These are phyloP conservation scores for Septoria linicola DNA, from an alignment of 2,329 filamentous ascomycete genomes.

Conservation along the genomic window DNA sequence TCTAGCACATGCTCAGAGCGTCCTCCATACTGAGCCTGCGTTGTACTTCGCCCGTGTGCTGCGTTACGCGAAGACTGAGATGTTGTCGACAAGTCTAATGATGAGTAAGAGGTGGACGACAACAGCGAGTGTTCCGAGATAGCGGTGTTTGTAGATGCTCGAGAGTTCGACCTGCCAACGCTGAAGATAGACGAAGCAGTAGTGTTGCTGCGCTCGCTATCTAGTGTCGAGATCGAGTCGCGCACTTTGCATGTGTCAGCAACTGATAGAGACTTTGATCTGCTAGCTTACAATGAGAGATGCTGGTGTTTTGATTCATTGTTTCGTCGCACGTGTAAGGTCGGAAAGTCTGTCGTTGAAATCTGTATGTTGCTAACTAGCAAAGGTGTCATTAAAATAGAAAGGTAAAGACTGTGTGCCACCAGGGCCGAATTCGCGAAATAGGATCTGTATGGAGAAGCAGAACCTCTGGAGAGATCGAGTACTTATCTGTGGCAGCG, in stretches of 20 bases:
- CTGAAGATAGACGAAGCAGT: conserved; percentile 11
- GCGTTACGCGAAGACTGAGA: not conserved
- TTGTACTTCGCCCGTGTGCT: not conserved
- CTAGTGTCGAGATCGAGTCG: conserved; percentile 9
- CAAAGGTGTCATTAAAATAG: not conserved
- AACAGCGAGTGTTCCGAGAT: conserved; percentile 1
- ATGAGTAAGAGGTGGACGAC: not conserved
- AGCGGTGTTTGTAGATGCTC: conserved; percentile 11
- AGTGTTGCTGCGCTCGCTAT: conserved; percentile 10
- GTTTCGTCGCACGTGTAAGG: not conserved
- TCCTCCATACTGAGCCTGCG: not conserved
- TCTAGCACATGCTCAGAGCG: not conserved
- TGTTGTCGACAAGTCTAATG: not conserved
- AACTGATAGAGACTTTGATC: not conserved
- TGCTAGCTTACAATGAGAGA: not conserved
- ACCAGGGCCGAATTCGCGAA: not conserved
- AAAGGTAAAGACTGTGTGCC: conserved; percentile 7
- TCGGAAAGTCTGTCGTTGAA: not conserved
- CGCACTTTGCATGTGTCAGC: conserved; percentile 5
- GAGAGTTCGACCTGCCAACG: conserved; percentile 2
- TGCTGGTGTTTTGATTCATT: not conserved
- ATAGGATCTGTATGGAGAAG: not conserved
- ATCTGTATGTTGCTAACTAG: not conserved
- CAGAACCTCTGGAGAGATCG: not conserved
- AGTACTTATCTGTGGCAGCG: conserved; percentile 8